Conservation (phyloP, 2,329 filamentous ascomycete species). For the Xylariaceae sp. region DNA sequence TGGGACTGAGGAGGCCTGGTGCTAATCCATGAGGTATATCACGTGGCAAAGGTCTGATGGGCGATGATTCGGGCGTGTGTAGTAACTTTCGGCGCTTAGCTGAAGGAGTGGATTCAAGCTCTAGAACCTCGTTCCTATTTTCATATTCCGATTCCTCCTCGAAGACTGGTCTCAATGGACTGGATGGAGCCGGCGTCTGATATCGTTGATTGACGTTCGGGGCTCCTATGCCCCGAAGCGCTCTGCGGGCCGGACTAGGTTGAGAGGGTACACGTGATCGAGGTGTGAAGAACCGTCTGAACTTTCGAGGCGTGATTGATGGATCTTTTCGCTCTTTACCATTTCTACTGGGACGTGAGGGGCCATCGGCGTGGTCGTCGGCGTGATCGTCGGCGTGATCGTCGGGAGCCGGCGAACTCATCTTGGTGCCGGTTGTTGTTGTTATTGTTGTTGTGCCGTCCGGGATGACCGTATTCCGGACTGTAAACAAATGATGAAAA, state of each 20-base stretch:
- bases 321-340: conserved; percentile 45
- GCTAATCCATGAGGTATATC: conserved; percentile 15
- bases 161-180: conserved; percentile 34
- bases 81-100: conserved; percentile 36
- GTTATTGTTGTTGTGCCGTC: neutral
- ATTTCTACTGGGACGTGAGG: conserved; percentile 26
- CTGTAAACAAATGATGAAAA: neutral
- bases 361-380: neutral
- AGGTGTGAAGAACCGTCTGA: conserved; percentile 49
- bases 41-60: conserved; percentile 28
- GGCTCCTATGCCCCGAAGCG: conserved; percentile 38
- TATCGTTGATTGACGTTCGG: conserved; percentile 36
- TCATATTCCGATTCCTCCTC: conserved; percentile 21
- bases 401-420: conserved; percentile 14
- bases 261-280: conserved; percentile 37
- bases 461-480: neutral
- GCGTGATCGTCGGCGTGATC: conserved; percentile 15
- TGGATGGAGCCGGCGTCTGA: conserved; percentile 36
- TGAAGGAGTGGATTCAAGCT: conserved; percentile 20
- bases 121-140: conserved; percentile 17
- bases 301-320: conserved; percentile 51
- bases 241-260: conserved; percentile 36
- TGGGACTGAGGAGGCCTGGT: conserved; percentile 35
- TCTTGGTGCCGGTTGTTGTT: conserved; percentile 5
- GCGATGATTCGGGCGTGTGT: conserved; percentile 38